Evolutionary conservation across 805 yeast species (phyloP), one percentile per base, ranked within the genome.

Genomic region (Candida chauliodis): DNA sequence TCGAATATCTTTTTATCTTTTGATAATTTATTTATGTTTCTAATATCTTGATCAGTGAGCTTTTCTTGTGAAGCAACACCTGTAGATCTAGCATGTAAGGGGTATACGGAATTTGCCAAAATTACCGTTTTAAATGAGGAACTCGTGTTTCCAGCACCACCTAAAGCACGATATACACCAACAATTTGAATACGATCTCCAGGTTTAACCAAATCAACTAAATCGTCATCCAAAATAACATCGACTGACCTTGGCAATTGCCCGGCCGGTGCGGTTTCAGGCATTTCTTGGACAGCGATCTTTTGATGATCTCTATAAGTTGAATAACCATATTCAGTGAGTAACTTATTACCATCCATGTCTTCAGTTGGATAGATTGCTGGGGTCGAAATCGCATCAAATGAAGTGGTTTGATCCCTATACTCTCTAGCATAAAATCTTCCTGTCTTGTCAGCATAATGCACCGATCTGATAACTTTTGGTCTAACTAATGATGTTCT

Each of bases 191-290:
- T 81, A 56, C 99, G 77, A 59, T 93, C 99, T 52, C 99, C 99
- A 0, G 99, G 98, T 58, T 93, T 93, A 33, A 86, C 84, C 40
- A 64, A 68, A 58, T 93, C 99, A 2, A 93, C 98, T 46, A 93
- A 71, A 57, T 93, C 99, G 53, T 90, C 97, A 59, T 91, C 96
- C 52, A 93, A 66, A n/a, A 91, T 78, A 17, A 91, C 84, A 55
- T 93, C 99, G 24, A 93, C 75, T 2, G 95, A 81, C 52, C 98
- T 74, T 24, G 99, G 99, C 46, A 93, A 71, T 64, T 91, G 98
- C 40, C 99, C 99, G 0, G 98, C 95, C 11, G 98, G 99, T 1
- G 98, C 96, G 46, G 82, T 73, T 65, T 93, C 98, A 1, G 99
- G 98, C 87, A 93, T 86, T 66, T 93, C 99, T 61, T 93, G 99